These are phyloP conservation scores for Harrya chromipes DNA, from an alignment of 768 basidiomycete species.

Conservation along the genomic window DNA sequence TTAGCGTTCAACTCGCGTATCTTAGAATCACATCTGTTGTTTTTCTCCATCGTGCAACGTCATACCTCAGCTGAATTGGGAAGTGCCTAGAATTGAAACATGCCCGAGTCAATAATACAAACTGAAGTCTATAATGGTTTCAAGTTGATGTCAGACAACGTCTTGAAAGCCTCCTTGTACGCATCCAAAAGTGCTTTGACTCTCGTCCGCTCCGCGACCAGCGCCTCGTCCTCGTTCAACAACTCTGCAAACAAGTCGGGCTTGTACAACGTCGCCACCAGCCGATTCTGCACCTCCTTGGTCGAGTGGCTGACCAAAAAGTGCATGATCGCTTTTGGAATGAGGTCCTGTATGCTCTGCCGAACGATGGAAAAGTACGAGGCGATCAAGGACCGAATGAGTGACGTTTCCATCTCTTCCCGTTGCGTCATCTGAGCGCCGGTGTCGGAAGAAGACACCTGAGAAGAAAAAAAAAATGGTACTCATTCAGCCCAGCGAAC, in stretches of 20 bases:
- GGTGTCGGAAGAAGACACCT: slow-evolving; percentile 59
- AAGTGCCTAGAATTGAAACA: neutral
- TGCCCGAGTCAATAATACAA: neutral
- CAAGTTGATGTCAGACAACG: slow-evolving; percentile 75
- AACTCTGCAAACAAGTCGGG: slow-evolving; percentile 89
- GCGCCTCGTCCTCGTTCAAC: slow-evolving; percentile 91
- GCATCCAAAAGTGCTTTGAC: slow-evolving; percentile 95
- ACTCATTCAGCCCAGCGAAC: too few relatives aligned
- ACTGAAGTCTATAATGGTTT: slow-evolving; percentile 48
- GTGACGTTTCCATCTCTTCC: slow-evolving; percentile 95
- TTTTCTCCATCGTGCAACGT: too few relatives aligned
- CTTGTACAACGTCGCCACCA: slow-evolving; percentile 94
- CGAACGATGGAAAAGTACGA: slow-evolving; percentile 96
- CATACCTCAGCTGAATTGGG: too few relatives aligned
- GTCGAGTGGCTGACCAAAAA: slow-evolving; percentile 95
- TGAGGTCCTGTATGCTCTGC: slow-evolving; percentile 93
- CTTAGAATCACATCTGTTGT: slow-evolving; percentile 3
- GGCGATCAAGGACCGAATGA: slow-evolving; percentile 92
- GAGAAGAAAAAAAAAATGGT: slow-evolving; percentile 6
- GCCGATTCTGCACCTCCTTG: slow-evolving; percentile 92
- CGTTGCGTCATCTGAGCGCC: slow-evolving; percentile 64
- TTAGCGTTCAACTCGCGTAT: slow-evolving; percentile 1
- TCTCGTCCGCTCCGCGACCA: slow-evolving; percentile 89
- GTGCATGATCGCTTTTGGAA: slow-evolving; percentile 99
- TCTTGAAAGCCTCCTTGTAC: slow-evolving; percentile 93